A percentile compares a stretch with the other conserved stretches of the same genome.
phyloP scores from a whole-genome alignment of 140 eudicot species.

The Oenanthe javanica region DNA sequence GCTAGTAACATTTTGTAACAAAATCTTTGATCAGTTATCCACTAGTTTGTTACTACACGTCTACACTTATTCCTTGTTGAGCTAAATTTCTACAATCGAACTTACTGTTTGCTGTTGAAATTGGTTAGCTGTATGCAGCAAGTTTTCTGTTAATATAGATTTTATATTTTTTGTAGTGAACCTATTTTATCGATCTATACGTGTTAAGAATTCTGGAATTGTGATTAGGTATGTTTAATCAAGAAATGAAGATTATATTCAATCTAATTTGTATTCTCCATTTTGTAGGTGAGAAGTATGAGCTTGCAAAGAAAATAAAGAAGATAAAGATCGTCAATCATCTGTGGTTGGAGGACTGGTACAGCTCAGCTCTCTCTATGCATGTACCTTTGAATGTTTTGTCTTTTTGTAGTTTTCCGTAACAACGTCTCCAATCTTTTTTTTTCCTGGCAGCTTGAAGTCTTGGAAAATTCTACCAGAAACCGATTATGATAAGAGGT shows the following conservation, averaged over 20 bases:
- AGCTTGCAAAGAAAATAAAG: constrained; percentile 74
- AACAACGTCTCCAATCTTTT: background rate
- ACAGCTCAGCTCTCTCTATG: constrained; percentile 10
- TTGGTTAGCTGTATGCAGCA: background rate
- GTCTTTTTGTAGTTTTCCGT: background rate
- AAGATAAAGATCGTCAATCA: constrained; percentile 82
- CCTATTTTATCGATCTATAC: background rate
- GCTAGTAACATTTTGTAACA: background rate
- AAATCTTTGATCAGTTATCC: background rate
- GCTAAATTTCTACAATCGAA: background rate
- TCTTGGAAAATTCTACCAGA: constrained; percentile 87
- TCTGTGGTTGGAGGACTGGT: constrained; percentile 93
- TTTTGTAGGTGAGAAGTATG: constrained; percentile 74
- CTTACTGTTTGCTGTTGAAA: background rate
- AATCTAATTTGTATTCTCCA: constrained; percentile 2
- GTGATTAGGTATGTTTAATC: background rate
- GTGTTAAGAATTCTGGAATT: background rate
- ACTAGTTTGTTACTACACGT: background rate
- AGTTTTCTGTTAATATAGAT: background rate
- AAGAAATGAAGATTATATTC: background rate
- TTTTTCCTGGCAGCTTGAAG: constrained; percentile 51
- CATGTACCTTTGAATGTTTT: background rate
- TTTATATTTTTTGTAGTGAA: background rate
- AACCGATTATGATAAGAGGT: constrained; percentile 74
- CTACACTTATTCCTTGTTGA: background rate